Evolutionary conservation across 139 green algal species (phyloP).

Genomic region (Yamagishiella unicocca): DNA sequence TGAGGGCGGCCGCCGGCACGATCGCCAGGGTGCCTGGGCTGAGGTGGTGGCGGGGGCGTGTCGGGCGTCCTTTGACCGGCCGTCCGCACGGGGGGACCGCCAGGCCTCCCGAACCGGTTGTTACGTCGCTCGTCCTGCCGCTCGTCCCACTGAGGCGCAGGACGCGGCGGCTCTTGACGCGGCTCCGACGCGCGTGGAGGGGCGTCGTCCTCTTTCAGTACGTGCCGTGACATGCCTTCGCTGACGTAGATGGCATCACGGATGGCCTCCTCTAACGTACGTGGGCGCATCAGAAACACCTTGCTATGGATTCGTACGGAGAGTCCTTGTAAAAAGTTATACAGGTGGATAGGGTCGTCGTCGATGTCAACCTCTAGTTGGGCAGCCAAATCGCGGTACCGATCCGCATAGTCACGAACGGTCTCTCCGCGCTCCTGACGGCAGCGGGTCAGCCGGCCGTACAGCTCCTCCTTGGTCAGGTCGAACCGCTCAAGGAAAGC

Average conservation of each 20-base stretch:
- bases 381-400: not conserved
- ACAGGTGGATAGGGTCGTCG: not conserved
- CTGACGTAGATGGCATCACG: conserved; percentile 11
- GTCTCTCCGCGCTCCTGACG: not conserved
- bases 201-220: not conserved
- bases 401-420: not conserved
- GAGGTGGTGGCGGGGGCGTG: not conserved
- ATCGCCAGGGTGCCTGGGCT: not conserved
- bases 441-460: not conserved
- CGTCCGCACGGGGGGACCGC: not conserved
- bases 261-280: not conserved
- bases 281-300: not conserved
- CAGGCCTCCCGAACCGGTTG: not conserved
- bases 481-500: not conserved
- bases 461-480: not conserved
- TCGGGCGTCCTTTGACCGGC: not conserved
- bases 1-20: no score
- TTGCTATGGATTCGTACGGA: not conserved
- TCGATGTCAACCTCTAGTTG: not conserved
- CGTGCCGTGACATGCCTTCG: not conserved
- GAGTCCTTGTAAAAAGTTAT: conserved; percentile 8
- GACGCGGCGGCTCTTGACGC: not conserved
- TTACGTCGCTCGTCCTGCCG: not conserved
- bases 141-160: not conserved
- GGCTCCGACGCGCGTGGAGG: no score